Evolutionary conservation across 345 rosid genomes (phyloP), one percentile per base, ranked within the genome.

Genomic region (Litchi chinensis): DNA sequence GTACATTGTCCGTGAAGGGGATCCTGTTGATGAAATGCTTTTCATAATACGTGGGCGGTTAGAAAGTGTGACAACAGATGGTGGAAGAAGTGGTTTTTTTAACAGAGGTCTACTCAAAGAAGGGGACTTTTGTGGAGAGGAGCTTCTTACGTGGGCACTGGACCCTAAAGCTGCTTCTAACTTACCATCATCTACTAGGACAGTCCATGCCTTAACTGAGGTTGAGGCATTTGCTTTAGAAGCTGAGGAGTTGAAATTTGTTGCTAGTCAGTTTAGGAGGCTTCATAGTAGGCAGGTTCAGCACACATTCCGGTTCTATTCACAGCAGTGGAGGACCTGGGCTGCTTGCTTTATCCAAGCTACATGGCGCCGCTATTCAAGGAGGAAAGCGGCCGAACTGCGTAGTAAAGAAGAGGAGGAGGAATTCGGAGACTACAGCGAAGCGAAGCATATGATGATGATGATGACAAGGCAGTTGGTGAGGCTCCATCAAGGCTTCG

Each of bases 251-350:
- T 76, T 94, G 62, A 94, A 90, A 81, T 93, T 93, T 63, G 98
- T 93, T 15, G 97, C 96, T 0, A 86, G 93, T 80, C 98, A 94
- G 77, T 94, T 94, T 60, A 86, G 97, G 79, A 86, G 98, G 12
- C 89, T 94, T n/a, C 98, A 94, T 71, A 94, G 97, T 39, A 79
- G 95, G 72, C 97, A 91, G 77, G 90, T 94, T 26, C 93, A 93
- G 67, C 97, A 94, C 41, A 94, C 95, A 0, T 94, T 94, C 82
- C 89, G 98, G 8, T 90, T 92, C 87, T 94, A 94, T 82, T 94
- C 98, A 1, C 98, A 94, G 70, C 97, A 94, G 74, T 94, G 98
- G 98, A 88, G 96, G 80, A 94, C 98, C 15, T 94, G 97, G 98
- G 98, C 95, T 65, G 73, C 97, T 56, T 82, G 89, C 85, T 90